Conservation (phyloP, 768 basidiomycete genomes). For the Sarcomyxa edulis region DNA sequence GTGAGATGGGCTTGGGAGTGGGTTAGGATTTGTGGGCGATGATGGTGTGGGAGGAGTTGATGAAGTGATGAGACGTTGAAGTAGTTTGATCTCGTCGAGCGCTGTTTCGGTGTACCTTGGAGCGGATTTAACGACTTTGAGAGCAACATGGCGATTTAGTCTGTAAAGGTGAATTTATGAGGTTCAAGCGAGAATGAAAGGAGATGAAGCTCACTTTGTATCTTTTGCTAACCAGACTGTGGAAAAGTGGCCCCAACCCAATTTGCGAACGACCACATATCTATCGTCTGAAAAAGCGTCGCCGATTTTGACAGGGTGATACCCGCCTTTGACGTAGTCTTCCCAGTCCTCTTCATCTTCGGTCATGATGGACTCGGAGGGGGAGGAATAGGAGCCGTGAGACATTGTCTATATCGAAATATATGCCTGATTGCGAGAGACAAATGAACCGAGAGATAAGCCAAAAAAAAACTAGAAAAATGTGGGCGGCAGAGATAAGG, state of each 20-base stretch:
- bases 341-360: slow-evolving; percentile 94
- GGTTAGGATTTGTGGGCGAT: slow-evolving; percentile 42
- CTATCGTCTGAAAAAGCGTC: slow-evolving; percentile 84
- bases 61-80: slow-evolving; percentile 91
- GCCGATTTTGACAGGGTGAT: slow-evolving; percentile 93
- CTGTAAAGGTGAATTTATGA: slow-evolving; percentile 34
- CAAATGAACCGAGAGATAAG: no score
- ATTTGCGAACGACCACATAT: slow-evolving; percentile 89
- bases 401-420: no score
- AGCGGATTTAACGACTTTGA: slow-evolving; percentile 99
- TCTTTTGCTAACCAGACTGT: slow-evolving; percentile 91
- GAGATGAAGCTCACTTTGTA: slow-evolving; percentile 44
- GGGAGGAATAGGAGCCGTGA: slow-evolving; percentile 72
- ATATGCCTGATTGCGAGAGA: no score
- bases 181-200: slow-evolving; percentile 4
- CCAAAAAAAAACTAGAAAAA: no score
- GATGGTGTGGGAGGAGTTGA: slow-evolving; percentile 50
- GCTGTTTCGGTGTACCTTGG: slow-evolving; percentile 97
- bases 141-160: slow-evolving; percentile 92
- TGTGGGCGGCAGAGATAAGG: no score
- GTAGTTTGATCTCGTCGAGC: slow-evolving; percentile 96
- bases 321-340: slow-evolving; percentile 77
- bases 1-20: slow-evolving; percentile 50
- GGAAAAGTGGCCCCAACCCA: slow-evolving; percentile 94
- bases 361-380: slow-evolving; percentile 74